These are phyloP conservation scores for Camellia granthamiana DNA, from an alignment of 148 eudicot species.

Conservation along the genomic window DNA sequence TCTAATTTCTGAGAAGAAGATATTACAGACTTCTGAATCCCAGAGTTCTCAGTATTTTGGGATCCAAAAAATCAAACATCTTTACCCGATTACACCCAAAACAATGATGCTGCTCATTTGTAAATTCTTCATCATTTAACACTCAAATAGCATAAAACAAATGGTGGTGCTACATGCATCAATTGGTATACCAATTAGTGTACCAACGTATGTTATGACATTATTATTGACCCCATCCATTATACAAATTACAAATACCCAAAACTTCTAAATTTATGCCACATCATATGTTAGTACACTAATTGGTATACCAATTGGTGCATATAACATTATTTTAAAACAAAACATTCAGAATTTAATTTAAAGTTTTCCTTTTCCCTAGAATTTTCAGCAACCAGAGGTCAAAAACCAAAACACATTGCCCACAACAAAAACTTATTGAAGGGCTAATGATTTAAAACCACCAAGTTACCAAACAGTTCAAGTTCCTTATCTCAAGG, in stretches of 20 bases:
- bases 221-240: too few relatives aligned
- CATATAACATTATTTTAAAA: neutral
- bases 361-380: neutral
- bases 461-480: too few relatives aligned
- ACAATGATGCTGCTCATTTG: neutral
- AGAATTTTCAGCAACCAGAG: constrained; percentile 4
- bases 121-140: neutral
- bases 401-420: neutral
- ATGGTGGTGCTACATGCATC: too few relatives aligned
- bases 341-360: neutral
- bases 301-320: too few relatives aligned
- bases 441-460: too few relatives aligned
- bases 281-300: too few relatives aligned
- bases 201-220: too few relatives aligned
- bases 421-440: neutral
- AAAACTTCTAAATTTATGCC: too few relatives aligned
- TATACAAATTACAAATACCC: too few relatives aligned
- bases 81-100: neutral
- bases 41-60: neutral
- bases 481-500: too few relatives aligned
- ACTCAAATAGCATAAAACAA: too few relatives aligned
- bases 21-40: neutral
- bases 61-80: neutral
- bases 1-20: neutral
- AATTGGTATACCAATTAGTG: too few relatives aligned